Evolutionary conservation across 2,329 filamentous ascomycete genomes (phyloP).

Genomic region (Penicillium polonicum): DNA sequence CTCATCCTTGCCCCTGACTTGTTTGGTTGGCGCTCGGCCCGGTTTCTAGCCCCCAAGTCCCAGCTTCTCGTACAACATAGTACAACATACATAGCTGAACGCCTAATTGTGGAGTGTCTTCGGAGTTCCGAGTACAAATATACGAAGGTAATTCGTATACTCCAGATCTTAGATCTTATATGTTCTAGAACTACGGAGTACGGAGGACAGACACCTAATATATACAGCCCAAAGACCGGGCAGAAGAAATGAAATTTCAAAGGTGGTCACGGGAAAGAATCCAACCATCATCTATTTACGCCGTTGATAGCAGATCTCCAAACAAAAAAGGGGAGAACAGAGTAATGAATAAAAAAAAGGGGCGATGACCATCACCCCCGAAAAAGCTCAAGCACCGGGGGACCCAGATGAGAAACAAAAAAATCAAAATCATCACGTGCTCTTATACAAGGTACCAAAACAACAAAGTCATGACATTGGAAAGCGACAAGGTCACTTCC

Average conservation of each 20-base stretch:
- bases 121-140: not conserved
- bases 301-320: slow-evolving; percentile 3
- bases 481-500: not conserved
- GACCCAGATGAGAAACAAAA: slow-evolving; percentile 9
- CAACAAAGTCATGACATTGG: slow-evolving; percentile 19
- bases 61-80: not conserved
- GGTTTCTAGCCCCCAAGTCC: not conserved
- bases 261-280: not conserved
- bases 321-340: not conserved
- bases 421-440: slow-evolving; percentile 23
- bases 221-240: slow-evolving; percentile 8
- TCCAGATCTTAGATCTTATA: not conserved
- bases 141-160: not conserved
- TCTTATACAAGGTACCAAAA: slow-evolving; percentile 14
- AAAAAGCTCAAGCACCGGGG: slow-evolving; percentile 2
- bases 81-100: not conserved
- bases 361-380: not conserved
- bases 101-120: not conserved
- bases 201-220: not conserved
- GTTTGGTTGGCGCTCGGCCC: not conserved
- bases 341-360: slow-evolving; percentile 11
- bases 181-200: not conserved
- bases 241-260: slow-evolving; percentile 6
- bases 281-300: slow-evolving; percentile 11
- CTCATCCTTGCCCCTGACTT: slow-evolving; percentile 2